Conservation (phyloP, 441 rosid genomes). For the Adansonia gregorii region DNA sequence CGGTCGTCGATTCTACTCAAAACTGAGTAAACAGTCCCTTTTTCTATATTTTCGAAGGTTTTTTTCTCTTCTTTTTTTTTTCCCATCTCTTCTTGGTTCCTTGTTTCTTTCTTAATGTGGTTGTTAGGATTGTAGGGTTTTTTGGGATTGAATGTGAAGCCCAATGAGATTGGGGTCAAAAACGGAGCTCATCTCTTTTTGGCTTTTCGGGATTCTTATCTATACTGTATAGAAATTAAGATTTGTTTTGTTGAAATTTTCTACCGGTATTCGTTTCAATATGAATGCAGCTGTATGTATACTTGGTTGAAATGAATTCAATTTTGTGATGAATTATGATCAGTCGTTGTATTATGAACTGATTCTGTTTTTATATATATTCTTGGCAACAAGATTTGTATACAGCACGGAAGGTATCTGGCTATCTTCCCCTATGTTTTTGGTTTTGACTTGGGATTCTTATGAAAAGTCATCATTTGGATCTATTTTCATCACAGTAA, state of each 20-base stretch:
- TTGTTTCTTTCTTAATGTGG: neutral
- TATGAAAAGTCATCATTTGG: conserved; percentile 5
- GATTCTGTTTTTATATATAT: neutral
- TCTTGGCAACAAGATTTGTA: neutral
- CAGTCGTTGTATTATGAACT: neutral
- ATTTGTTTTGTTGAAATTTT: conserved; percentile 27
- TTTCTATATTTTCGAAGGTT: neutral
- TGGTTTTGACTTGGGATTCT: conserved; percentile 17
- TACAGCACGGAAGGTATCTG: neutral
- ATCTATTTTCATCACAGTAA: neutral
- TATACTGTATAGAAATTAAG: conserved; percentile 37
- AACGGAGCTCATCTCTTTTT: conserved; percentile 4
- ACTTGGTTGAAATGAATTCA: conserved; percentile 17
- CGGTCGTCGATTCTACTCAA: conserved; percentile 41
- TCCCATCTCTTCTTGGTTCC: too few relatives aligned
- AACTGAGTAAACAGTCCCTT: conserved; percentile 28
- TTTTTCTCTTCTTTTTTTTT: neutral
- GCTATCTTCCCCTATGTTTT: neutral
- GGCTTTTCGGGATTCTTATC: conserved; percentile 10
- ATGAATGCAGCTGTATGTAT: neutral
- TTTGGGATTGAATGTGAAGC: conserved; percentile 21
- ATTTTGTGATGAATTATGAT: conserved; percentile 10
- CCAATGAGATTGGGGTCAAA: conserved; percentile 17
- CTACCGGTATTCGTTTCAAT: conserved; percentile 24
- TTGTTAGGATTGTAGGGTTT: conserved; percentile 19